phyloP scores from a whole-genome alignment of 495 filamentous ascomycete species.

The Aspergillus incahuasiensis region DNA sequence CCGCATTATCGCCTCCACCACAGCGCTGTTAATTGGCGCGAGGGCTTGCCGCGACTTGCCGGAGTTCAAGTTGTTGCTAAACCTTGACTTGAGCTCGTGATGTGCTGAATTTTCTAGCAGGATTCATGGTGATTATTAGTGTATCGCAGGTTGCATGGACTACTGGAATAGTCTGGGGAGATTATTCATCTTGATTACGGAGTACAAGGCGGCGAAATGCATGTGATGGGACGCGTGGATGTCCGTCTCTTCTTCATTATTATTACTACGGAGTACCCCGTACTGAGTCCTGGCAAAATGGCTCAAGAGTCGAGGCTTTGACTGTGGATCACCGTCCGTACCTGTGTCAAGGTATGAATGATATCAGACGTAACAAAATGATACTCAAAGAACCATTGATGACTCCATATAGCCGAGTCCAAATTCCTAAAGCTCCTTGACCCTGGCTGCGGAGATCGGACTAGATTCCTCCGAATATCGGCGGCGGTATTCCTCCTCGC shows the following conservation, averaged over 20 bases:
- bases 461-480: slow-evolving; percentile 13
- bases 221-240: too few species aligned
- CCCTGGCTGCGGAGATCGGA: slow-evolving; percentile 2
- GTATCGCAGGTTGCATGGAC: background rate
- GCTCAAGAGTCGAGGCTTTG: background rate
- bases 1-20: slow-evolving; percentile 19
- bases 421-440: background rate
- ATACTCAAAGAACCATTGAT: background rate
- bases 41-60: background rate
- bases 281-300: too few species aligned
- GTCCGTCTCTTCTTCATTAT: too few species aligned
- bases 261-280: too few species aligned
- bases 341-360: background rate
- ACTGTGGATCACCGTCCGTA: background rate
- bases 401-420: slow-evolving; percentile 1
- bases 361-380: background rate
- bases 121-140: too few species aligned
- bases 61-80: too few species aligned
- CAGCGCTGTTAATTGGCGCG: slow-evolving; percentile 9
- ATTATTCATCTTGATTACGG: too few species aligned
- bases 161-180: background rate
- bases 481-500: slow-evolving; percentile 11
- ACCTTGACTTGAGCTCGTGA: slow-evolving; percentile 13
- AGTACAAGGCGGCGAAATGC: too few species aligned
- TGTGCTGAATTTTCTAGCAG: slow-evolving; percentile 1